Evolutionary conservation across 441 rosid species (phyloP), one percentile per base, ranked within the genome.

Genomic region (Breynia disticha): DNA sequence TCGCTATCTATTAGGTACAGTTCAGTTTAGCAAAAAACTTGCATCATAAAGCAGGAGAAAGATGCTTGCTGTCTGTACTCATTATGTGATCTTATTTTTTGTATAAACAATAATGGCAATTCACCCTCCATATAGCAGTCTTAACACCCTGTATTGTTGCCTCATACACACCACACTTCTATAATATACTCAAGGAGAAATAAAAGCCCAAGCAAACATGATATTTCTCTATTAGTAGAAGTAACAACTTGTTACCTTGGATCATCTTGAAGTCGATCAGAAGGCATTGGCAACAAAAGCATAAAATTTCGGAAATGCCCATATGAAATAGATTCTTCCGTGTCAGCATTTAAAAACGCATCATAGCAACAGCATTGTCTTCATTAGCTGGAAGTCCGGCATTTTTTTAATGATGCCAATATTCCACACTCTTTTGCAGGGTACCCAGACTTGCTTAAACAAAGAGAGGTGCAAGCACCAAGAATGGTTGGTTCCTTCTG

Each of bases 331-430:
- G 98, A 93, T 79, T 76, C 96, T 67, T 83, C 96, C 0, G 83
- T 77, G 71, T 84, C 98, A 13, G 78, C 87, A 72, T 81, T 87
- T 65, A 93, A 69, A 84, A 93, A 54, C 83, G 80, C 96, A 93
- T 93, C 98, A 93, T 88, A 19, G 97, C 95, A 65, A 74, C 75
- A 67, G 98, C 98, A 74, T 86, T 81, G 63, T 93, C 97, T 72
- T 86, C 98, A 67, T 84, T 88, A 15, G 93, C 95, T 7, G 98
- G 98, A 75, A 93, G 96, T 56, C 98, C 97, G 16, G 98, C 84
- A 75, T 84, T 83, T 57, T n/a, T 83, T 70, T 1, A 93, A 74
- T 15, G 97, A 88, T 59, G 90, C 86, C 78, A 93, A 65, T 69
- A 93, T 80, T 74, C 86, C 87, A 70, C 98, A 70, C 98, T 93